Base-by-base conservation (phyloP, 441 rosid species). In the Rhodomyrtus psidioides region DNA sequence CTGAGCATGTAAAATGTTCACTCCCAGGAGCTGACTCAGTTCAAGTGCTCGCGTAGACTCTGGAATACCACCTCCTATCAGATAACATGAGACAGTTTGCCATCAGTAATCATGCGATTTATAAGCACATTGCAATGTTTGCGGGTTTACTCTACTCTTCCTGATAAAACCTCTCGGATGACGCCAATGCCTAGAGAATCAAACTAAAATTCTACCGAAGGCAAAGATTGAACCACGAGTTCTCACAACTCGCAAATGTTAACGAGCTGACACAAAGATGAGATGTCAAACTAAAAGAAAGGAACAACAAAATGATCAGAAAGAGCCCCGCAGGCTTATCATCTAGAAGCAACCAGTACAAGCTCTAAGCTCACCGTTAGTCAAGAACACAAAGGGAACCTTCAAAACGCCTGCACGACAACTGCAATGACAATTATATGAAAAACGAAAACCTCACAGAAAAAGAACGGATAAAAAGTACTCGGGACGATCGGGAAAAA, bases 321-420 rank as follows among this genome's bases (percentile, higher is more conserved):
- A 84, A 17, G 79, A 53, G 46, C 21, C 57, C 82, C 55, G 21
- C 59, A 59, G 26, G 21, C 62, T 82, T 53, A 39, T 74, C 39
- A 44, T 58, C 14, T 6, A 58, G 59, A 28, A 24, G 12, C 74
- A 82, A 21, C 16, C 56, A 26, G 39, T 17, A 83, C 46, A 55
- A 46, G 39, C 93, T 89, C 87, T 42, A 55, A 46, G 39, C 93
- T 89, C 87, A 92, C 94, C 96, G 87, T 94, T 94, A 42, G 93
- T 94, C 88, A 94, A 86, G 90, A 94, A 92, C 87, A 92, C 85
- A 82, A 90, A 93, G 15, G 94, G 96, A 83, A 90, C 90, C 86
- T 88, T 90, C 91, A 91, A 85, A 89, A 82, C 87, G 60, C 92
- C 96, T 93, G 88, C 58, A 86, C 65, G 81, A 28, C 83, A 24